phyloP scores from a whole-genome alignment of 2,329 filamentous ascomycete species.

The Madurella fahalii region DNA sequence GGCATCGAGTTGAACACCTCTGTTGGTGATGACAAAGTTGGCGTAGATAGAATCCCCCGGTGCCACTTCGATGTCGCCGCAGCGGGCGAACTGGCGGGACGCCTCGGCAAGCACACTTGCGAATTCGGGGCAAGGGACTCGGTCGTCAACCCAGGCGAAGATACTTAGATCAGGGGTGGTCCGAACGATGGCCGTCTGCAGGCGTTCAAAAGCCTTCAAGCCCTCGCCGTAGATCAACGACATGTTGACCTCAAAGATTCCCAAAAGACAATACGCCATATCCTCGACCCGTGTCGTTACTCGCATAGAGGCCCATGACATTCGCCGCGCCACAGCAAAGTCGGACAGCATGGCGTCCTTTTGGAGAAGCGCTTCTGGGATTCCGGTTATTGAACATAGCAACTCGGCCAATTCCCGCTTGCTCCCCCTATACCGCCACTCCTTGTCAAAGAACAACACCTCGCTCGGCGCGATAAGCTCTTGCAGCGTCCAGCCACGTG shows the following conservation, averaged over 20 bases:
- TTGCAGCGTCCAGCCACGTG: conserved; percentile 14
- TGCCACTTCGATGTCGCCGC: background rate
- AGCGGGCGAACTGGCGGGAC: background rate
- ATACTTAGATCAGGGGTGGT: background rate
- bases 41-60: background rate
- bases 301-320: conserved; percentile 12
- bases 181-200: conserved; percentile 9
- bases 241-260: conserved; percentile 17
- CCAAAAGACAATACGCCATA: conserved; percentile 14
- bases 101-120: background rate
- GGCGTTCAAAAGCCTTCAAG: conserved; percentile 1
- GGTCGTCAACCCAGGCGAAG: conserved; percentile 1
- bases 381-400: background rate
- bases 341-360: background rate
- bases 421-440: background rate
- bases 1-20: conserved; percentile 1
- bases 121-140: background rate
- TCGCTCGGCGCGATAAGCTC: conserved; percentile 5
- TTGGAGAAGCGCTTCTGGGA: background rate
- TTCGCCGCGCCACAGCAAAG: conserved; percentile 1
- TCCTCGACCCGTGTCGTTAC: conserved; percentile 9
- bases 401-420: background rate
- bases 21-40: conserved; percentile 1
- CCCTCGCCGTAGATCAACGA: conserved; percentile 18
- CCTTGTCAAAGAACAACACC: background rate